Percentiles rank a stretch among this genome's conserved stretches.
These are phyloP conservation scores for Colletotrichum tropicale DNA, from an alignment of 2,329 filamentous ascomycete genomes.

Conservation along the genomic window DNA sequence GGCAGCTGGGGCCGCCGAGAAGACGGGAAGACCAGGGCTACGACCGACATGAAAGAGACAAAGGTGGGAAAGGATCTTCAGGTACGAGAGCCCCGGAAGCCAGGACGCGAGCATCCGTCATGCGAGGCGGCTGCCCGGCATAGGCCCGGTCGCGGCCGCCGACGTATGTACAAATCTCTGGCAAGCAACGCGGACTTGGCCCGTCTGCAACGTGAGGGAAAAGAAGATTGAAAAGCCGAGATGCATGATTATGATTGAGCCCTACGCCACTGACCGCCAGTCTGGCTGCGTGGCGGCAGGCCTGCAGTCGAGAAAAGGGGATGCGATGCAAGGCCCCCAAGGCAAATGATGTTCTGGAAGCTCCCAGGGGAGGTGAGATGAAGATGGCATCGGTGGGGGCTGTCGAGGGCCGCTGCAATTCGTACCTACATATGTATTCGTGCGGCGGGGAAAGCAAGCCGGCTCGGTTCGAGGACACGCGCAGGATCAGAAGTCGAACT, in stretches of 20 bases:
- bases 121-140: neutral
- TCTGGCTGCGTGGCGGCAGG: neutral
- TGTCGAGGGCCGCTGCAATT: neutral
- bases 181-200: neutral
- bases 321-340: neutral
- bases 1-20: neutral
- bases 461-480: neutral
- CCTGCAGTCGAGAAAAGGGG: neutral
- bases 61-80: slow-evolving; percentile 5
- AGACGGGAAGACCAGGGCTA: neutral
- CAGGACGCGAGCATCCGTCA: neutral
- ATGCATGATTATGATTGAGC: neutral
- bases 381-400: neutral
- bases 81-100: neutral
- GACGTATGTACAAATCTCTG: neutral
- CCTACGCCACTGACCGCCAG: neutral
- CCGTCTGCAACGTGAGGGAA: neutral
- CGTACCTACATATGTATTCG: neutral
- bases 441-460: neutral
- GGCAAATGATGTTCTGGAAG: neutral
- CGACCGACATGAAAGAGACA: neutral
- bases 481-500: neutral
- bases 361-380: neutral
- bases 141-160: neutral
- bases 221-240: neutral